These are phyloP conservation scores for Wickerhamiella allomyrinae DNA, from an alignment of 805 yeast genomes.

Conservation along the genomic window DNA sequence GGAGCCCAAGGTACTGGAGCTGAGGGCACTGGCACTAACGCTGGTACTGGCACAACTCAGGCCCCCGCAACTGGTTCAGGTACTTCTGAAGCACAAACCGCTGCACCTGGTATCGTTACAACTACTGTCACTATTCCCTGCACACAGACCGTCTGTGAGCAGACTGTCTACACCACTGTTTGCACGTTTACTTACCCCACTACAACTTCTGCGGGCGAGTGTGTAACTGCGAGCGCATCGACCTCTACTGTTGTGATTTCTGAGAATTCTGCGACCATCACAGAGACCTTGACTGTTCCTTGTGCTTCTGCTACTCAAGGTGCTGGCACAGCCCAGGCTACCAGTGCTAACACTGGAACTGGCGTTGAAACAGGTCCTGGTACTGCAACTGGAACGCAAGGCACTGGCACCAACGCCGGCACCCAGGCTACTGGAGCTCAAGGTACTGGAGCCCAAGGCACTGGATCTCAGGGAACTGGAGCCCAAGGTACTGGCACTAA, in stretches of 20 bases:
- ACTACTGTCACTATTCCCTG: slow-evolving; percentile 8
- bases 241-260: not conserved
- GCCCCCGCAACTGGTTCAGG: no score
- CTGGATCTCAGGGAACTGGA: no score
- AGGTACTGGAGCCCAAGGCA: no score
- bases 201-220: not conserved
- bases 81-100: not conserved
- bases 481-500: no score
- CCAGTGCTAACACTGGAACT: no score
- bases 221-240: not conserved
- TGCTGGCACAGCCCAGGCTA: no score
- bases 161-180: not conserved
- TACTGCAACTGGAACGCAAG: no score
- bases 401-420: no score
- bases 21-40: not conserved
- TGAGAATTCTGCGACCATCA: not conserved
- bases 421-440: no score
- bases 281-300: not conserved
- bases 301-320: not conserved
- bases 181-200: not conserved
- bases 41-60: not conserved
- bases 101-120: slow-evolving; percentile 1
- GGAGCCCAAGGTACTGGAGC: no score
- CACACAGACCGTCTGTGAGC: not conserved
- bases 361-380: no score